These are phyloP conservation scores for Candida anglica DNA, from an alignment of 805 yeast species.

Conservation along the genomic window DNA sequence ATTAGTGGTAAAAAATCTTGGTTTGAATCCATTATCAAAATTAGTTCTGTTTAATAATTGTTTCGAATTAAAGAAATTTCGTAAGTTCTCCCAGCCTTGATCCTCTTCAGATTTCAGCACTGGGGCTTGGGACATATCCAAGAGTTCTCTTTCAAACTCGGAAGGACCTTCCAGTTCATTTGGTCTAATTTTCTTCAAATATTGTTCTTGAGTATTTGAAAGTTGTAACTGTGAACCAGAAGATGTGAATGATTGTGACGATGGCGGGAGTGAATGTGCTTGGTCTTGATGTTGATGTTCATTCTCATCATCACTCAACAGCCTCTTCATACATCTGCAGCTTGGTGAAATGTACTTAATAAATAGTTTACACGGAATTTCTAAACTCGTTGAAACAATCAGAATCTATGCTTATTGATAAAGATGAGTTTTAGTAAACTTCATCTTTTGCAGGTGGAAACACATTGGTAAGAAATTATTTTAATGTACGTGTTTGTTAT, in stretches of 20 bases:
- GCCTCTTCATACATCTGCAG: too few relatives aligned
- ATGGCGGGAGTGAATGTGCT: constrained; percentile 33
- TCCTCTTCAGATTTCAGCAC: constrained; percentile 23
- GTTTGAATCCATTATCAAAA: constrained; percentile 85
- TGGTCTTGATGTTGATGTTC: constrained; percentile 17
- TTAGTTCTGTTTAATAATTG: constrained; percentile 86
- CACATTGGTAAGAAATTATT: too few relatives aligned
- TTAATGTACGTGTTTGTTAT: too few relatives aligned
- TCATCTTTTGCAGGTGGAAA: too few relatives aligned
- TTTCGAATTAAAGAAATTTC: constrained; percentile 74
- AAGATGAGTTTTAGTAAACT: too few relatives aligned
- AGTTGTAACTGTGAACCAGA: constrained; percentile 19
- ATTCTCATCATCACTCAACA: too few relatives aligned
- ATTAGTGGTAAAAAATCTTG: constrained; percentile 50
- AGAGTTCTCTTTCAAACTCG: constrained; percentile 37
- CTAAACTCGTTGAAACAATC: too few relatives aligned
- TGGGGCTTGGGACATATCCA: constrained; percentile 25
- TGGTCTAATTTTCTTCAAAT: constrained; percentile 31
- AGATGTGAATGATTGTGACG: constrained; percentile 16
- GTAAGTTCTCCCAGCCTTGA: constrained; percentile 53
- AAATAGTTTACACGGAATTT: too few relatives aligned
- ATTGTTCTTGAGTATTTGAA: constrained; percentile 25
- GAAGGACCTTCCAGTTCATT: constrained; percentile 33
- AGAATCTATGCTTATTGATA: too few relatives aligned
- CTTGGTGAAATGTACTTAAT: too few relatives aligned